phyloP scores from a whole-genome alignment of 2,329 filamentous ascomycete species.

The Berkeleyomyces rouxiae region DNA sequence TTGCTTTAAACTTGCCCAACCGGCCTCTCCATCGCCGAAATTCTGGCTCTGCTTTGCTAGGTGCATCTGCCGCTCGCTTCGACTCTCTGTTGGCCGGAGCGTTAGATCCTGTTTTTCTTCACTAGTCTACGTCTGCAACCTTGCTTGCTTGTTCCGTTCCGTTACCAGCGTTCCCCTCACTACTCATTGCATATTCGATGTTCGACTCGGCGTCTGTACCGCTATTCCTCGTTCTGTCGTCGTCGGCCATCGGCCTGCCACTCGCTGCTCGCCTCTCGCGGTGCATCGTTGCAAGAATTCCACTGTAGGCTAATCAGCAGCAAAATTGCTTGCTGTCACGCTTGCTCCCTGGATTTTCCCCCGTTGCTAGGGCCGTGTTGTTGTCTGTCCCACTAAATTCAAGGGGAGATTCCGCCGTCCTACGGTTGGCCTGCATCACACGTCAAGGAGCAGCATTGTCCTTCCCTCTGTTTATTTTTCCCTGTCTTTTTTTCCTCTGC shows the following conservation, averaged over 20 bases:
- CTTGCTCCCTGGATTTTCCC: neutral
- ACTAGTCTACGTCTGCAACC: neutral
- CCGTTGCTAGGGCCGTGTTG: constrained; percentile 4
- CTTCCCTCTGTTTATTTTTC: constrained; percentile 1
- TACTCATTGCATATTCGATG: too few relatives aligned
- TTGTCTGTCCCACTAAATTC: constrained; percentile 2
- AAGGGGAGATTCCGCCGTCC: neutral
- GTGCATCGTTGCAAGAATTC: neutral
- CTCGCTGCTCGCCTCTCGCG: neutral
- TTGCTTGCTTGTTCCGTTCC: neutral
- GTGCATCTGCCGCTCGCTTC: neutral
- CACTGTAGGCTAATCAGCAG: neutral
- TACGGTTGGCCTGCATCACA: neutral
- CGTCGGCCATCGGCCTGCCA: too few relatives aligned
- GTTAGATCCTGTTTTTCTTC: neutral
- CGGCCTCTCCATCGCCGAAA: neutral
- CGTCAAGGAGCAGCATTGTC: neutral
- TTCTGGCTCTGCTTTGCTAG: neutral
- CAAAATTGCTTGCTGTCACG: neutral
- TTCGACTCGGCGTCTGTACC: too few relatives aligned
- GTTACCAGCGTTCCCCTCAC: neutral
- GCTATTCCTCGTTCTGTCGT: neutral
- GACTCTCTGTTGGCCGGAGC: neutral
- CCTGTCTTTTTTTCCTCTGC: constrained; percentile 4
- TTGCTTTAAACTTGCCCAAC: neutral